Evolutionary conservation across 2,329 filamentous ascomycete genomes (phyloP).

Genomic region (Phoma herbarum): DNA sequence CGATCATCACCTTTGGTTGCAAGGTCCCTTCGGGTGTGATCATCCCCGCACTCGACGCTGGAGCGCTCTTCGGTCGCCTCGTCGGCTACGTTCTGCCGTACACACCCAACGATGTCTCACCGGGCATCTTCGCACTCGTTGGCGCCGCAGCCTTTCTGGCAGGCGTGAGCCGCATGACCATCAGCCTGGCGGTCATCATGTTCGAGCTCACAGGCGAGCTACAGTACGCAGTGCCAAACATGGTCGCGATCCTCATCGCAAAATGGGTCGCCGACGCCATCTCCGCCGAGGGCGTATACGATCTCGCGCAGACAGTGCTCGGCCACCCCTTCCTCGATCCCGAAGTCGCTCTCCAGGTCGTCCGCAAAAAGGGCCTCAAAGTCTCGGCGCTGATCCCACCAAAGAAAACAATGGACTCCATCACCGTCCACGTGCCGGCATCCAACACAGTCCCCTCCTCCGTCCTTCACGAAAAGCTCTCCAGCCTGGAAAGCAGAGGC

Average conservation of each 20-base stretch:
- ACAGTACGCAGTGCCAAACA: conserved; percentile 65
- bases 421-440: conserved; percentile 59
- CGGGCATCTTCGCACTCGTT: conserved; percentile 69
- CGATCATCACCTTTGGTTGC: conserved; percentile 66
- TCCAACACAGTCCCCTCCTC: conserved; percentile 55
- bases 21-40: conserved; percentile 70
- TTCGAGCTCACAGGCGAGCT: conserved; percentile 68
- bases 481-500: conserved; percentile 58
- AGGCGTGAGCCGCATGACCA: conserved; percentile 67
- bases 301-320: conserved; percentile 66
- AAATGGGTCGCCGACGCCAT: conserved; percentile 68
- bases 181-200: conserved; percentile 68
- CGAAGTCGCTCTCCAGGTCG: conserved; percentile 58
- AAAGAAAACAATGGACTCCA: conserved; percentile 63
- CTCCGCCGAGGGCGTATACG: conserved; percentile 64
- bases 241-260: conserved; percentile 67
- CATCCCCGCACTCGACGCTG: conserved; percentile 66
- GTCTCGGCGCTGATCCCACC: conserved; percentile 63
- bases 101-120: conserved; percentile 53
- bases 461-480: conserved; percentile 58
- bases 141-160: conserved; percentile 67
- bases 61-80: conserved; percentile 66
- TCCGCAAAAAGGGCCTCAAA: conserved; percentile 50
- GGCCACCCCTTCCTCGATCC: conserved; percentile 67
- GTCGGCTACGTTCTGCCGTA: conserved; percentile 55